These are phyloP conservation scores for Populus nigra DNA, from an alignment of 345 rosid species.

Conservation along the genomic window DNA sequence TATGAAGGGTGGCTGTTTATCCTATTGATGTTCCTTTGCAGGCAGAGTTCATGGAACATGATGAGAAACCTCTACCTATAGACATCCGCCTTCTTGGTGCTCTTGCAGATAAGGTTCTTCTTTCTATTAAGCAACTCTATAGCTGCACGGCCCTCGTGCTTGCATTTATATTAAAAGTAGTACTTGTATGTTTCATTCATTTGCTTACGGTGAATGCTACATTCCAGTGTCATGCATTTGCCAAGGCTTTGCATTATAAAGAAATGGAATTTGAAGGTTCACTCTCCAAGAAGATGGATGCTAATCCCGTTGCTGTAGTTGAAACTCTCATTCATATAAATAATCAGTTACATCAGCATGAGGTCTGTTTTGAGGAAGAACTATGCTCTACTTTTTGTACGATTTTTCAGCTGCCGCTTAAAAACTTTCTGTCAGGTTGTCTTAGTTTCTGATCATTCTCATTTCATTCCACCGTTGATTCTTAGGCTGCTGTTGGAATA, in stretches of 20 bases:
- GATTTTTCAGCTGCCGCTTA: neutral
- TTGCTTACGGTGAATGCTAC: neutral
- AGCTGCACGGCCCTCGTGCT: neutral
- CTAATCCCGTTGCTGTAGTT: conserved; percentile 93
- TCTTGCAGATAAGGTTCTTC: conserved; percentile 91
- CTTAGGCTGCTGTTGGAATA: conserved; percentile 97
- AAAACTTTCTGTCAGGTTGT: conserved; percentile 14
- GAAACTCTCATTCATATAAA: conserved; percentile 98
- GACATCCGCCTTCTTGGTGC: conserved; percentile 99
- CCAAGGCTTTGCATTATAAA: conserved; percentile 98
- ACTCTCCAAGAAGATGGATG: conserved; percentile 80
- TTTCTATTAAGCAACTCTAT: conserved; percentile 10
- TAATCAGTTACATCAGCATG: conserved; percentile 96
- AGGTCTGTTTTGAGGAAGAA: conserved; percentile 41
- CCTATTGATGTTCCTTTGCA: conserved; percentile 27
- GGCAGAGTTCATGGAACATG: conserved; percentile 99
- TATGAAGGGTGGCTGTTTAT: neutral
- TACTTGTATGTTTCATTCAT: neutral
- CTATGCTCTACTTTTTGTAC: neutral
- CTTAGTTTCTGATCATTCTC: neutral
- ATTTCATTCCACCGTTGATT: conserved; percentile 1
- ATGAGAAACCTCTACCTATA: conserved; percentile 96
- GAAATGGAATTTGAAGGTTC: conserved; percentile 99
- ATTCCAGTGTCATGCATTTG: conserved; percentile 88
- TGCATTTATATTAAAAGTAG: neutral